Evolutionary conservation across 1,284 basidiomycete species (phyloP).

Genomic region (Fomitopsis betulina): DNA sequence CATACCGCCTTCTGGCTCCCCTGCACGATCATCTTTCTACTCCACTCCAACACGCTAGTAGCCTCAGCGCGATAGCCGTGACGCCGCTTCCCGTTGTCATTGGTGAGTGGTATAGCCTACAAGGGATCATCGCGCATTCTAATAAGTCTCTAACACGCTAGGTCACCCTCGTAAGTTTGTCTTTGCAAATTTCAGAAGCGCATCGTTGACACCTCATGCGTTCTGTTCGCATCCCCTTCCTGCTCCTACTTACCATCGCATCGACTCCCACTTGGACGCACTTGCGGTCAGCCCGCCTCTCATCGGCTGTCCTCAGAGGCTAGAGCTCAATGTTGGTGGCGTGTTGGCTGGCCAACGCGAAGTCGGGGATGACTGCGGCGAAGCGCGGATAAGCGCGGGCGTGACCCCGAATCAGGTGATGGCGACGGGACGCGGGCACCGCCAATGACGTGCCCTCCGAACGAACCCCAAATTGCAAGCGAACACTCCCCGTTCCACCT

Average conservation of each 20-base stretch:
- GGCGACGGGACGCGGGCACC: slow-evolving; percentile 1
- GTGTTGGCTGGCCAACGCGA: slow-evolving; percentile 1
- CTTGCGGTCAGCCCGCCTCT: not conserved
- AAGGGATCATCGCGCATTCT: not conserved
- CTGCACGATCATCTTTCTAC: not conserved
- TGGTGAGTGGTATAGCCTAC: not conserved
- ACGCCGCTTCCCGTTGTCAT: not conserved
- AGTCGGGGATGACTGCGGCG: not conserved
- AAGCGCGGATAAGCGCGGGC: not conserved
- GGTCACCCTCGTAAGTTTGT: not conserved
- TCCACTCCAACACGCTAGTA: not conserved
- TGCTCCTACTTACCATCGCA: not conserved
- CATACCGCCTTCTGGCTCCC: not conserved
- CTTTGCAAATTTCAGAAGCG: not conserved
- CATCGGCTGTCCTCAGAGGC: not conserved
- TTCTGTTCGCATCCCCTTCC: not conserved
- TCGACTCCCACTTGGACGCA: not conserved
- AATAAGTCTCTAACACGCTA: not conserved
- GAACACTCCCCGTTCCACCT: slow-evolving; percentile 1
- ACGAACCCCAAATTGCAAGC: slow-evolving; percentile 1
- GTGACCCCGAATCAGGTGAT: slow-evolving; percentile 2
- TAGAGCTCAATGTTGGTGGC: not conserved
- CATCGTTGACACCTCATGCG: not conserved
- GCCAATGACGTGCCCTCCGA: slow-evolving; percentile 2
- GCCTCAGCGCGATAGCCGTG: not conserved